These are phyloP conservation scores for Brettanomyces sp. DNA, from an alignment of 805 yeast species.

Conservation along the genomic window DNA sequence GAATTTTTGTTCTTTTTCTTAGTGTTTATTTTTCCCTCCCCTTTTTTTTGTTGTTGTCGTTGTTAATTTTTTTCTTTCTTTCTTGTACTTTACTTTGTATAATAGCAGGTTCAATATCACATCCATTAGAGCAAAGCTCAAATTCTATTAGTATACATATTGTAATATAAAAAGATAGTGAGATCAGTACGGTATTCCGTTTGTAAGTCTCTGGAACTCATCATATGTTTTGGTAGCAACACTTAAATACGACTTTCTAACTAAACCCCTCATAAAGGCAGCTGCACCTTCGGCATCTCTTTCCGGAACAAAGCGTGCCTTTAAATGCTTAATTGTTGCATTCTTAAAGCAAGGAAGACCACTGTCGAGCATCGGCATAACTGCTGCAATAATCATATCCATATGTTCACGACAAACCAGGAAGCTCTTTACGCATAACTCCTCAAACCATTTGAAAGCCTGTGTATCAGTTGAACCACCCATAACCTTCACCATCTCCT, in stretches of 20 bases:
- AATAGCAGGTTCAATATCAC: not conserved
- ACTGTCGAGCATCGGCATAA: conserved; percentile 86
- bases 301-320: conserved; percentile 69
- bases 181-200: conserved; percentile 86
- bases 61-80: not conserved
- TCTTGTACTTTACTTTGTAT: not conserved
- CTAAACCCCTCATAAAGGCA: conserved; percentile 59
- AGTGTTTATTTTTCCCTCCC: no score
- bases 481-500: conserved; percentile 92
- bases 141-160: not conserved
- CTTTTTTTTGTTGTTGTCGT: not conserved
- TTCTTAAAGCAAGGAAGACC: conserved; percentile 96
- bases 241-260: conserved; percentile 77
- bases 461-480: conserved; percentile 85
- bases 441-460: conserved; percentile 90
- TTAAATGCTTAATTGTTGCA: conserved; percentile 69
- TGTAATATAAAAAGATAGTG: no score
- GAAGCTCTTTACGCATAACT: conserved; percentile 86
- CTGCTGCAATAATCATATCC: conserved; percentile 77
- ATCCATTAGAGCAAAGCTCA: not conserved
- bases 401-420: conserved; percentile 81
- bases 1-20: no score
- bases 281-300: conserved; percentile 85
- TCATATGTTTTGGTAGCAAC: conserved; percentile 90
- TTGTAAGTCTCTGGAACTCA: conserved; percentile 92